These are phyloP conservation scores for Pseudoneurospora amorphoporcata DNA, from an alignment of 495 filamentous ascomycete genomes.

Conservation along the genomic window DNA sequence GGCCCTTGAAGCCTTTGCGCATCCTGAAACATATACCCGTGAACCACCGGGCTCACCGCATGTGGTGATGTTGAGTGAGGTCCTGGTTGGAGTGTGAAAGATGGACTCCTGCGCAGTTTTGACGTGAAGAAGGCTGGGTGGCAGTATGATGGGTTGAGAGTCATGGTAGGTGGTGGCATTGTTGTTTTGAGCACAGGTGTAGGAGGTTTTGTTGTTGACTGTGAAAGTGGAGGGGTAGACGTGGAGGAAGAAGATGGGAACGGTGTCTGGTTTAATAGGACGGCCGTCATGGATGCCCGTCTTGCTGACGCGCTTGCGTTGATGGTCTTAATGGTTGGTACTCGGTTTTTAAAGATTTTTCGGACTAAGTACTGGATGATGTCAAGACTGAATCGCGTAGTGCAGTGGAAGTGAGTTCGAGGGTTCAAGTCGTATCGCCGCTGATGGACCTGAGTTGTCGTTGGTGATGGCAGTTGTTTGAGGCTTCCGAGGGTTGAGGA, in stretches of 20 bases:
- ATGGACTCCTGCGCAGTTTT: conserved; percentile 32
- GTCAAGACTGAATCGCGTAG: not conserved
- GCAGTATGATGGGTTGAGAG: conserved; percentile 30
- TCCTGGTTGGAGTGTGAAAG: conserved; percentile 14
- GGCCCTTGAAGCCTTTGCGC: conserved; percentile 7
- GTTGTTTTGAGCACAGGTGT: not conserved
- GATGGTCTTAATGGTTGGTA: not conserved
- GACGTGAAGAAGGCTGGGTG: conserved; percentile 54
- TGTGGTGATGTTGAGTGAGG: conserved; percentile 1
- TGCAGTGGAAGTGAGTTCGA: not conserved
- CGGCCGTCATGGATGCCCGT: not conserved
- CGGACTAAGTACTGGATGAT: not conserved
- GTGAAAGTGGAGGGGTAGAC: not conserved
- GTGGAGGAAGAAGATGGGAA: not conserved
- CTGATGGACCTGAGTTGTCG: not conserved
- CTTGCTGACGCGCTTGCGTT: not conserved
- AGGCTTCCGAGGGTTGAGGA: not conserved
- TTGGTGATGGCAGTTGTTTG: not conserved
- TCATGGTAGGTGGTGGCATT: not conserved
- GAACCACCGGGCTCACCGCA: conserved; percentile 33
- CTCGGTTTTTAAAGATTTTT: not conserved
- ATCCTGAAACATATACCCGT: conserved; percentile 45
- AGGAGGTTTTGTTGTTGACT: not conserved
- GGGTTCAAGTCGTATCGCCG: not conserved
- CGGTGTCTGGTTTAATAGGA: conserved; percentile 1